These are phyloP conservation scores for Taphrina betulina DNA, from an alignment of 1,139 yeast species.

Conservation along the genomic window DNA sequence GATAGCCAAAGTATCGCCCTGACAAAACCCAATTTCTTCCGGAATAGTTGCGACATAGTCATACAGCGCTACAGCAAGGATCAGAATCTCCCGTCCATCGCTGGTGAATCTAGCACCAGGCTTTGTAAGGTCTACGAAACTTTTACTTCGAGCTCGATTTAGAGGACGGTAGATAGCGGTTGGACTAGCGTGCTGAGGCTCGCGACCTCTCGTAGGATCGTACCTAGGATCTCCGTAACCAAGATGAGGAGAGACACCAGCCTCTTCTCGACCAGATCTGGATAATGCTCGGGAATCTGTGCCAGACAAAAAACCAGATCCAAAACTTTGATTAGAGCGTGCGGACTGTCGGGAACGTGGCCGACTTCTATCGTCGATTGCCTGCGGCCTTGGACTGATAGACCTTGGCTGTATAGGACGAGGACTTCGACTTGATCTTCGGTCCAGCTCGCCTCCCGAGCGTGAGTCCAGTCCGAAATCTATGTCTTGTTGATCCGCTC, in stretches of 20 bases:
- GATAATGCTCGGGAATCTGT: not conserved
- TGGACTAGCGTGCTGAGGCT: not conserved
- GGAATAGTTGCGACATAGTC: conserved; percentile 72
- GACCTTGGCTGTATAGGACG: not conserved
- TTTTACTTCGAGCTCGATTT: conserved; percentile 27
- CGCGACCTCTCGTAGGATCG: not conserved
- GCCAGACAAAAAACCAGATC: not conserved
- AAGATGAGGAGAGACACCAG: too few relatives aligned
- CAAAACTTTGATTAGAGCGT: not conserved
- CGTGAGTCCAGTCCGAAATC: too few relatives aligned
- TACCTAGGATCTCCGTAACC: not conserved
- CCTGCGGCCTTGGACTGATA: not conserved
- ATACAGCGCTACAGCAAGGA: conserved; percentile 57
- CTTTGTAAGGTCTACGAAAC: conserved; percentile 9
- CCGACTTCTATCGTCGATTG: not conserved
- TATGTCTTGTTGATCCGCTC: too few relatives aligned
- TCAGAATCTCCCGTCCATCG: conserved; percentile 34
- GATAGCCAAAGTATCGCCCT: conserved; percentile 71
- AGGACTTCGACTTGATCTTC: not conserved
- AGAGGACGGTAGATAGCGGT: conserved; percentile 1
- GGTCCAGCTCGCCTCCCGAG: too few relatives aligned
- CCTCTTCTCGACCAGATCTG: too few relatives aligned
- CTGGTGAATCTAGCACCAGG: conserved; percentile 18
- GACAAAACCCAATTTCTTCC: conserved; percentile 73
- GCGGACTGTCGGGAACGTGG: too few relatives aligned